A percentile compares a stretch with the other conserved stretches of the same genome.
phyloP scores from a whole-genome alignment of 176 grass and related monocot species.

The Tillandsia fasciculata region DNA sequence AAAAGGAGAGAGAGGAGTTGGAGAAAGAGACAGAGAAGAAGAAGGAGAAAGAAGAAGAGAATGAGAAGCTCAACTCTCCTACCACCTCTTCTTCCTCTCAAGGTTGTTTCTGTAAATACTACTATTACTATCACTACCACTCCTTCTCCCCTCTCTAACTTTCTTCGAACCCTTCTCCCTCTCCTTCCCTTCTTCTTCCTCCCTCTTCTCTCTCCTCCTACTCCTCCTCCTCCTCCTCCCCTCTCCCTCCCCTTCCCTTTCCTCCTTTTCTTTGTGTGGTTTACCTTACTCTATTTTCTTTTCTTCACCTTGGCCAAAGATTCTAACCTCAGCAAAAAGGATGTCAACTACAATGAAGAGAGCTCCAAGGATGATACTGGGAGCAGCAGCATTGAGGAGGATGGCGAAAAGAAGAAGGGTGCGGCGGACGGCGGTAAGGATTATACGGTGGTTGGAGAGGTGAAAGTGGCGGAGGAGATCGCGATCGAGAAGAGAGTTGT shows the following conservation, averaged over 20 bases:
- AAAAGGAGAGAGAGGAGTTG: slow-evolving; percentile 1
- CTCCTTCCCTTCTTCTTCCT: too few species aligned
- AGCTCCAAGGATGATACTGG: background rate
- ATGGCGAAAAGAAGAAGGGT: background rate
- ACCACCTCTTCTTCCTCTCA: slow-evolving; percentile 4
- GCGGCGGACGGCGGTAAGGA: background rate
- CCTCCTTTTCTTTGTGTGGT: too few species aligned
- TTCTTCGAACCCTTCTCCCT: too few species aligned
- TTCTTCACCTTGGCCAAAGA: too few species aligned
- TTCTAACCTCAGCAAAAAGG: too few species aligned
- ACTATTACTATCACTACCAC: too few species aligned
- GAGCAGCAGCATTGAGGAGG: background rate
- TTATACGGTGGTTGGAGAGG: background rate
- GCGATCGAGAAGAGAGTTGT: background rate
- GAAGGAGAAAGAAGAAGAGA: background rate
- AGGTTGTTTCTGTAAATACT: background rate
- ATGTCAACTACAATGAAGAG: background rate
- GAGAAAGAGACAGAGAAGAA: slow-evolving; percentile 3
- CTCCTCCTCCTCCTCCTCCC: too few species aligned
- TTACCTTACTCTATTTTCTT: too few species aligned
- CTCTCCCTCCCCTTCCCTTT: too few species aligned
- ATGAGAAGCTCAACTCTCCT: background rate
- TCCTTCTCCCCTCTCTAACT: too few species aligned
- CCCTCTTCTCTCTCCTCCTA: too few species aligned
- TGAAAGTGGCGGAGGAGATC: background rate